Conservation (phyloP, 345 rosid genomes). For the Dimocarpus longan region DNA sequence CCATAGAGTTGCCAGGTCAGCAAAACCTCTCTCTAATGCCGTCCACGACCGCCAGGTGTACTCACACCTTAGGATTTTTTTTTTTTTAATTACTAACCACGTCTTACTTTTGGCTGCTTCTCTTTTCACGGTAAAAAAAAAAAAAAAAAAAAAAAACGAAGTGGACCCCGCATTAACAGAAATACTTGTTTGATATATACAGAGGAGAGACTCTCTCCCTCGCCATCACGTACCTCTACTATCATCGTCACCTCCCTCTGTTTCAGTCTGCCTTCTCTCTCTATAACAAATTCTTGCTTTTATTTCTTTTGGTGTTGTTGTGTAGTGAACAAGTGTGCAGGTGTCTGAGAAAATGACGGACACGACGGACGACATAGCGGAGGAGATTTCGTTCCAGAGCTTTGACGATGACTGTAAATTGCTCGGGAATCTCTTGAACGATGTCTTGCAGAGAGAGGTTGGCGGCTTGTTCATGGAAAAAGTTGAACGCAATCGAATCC, state of each 20-base stretch:
- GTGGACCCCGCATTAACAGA: slow-evolving; percentile 3
- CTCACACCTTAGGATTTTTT: no score
- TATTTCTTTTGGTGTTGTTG: not conserved
- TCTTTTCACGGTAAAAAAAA: not conserved
- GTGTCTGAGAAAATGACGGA: slow-evolving; percentile 64
- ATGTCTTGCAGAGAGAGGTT: slow-evolving; percentile 81
- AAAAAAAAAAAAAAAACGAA: not conserved
- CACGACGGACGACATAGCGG: slow-evolving; percentile 92
- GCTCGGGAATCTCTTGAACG: slow-evolving; percentile 81
- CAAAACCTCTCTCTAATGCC: not conserved
- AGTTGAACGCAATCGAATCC: slow-evolving; percentile 70
- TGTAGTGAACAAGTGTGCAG: not conserved
- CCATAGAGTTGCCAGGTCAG: not conserved
- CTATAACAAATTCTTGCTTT: not conserved
- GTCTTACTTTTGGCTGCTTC: not conserved
- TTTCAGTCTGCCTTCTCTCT: not conserved
- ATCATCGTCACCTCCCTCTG: not conserved
- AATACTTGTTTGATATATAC: not conserved
- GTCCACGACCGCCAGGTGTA: not conserved
- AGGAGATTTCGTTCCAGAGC: slow-evolving; percentile 90
- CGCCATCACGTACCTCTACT: slow-evolving; percentile 8
- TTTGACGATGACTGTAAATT: slow-evolving; percentile 94
- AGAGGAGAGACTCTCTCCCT: slow-evolving; percentile 6
- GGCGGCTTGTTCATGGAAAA: slow-evolving; percentile 67
- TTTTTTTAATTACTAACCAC: no score